Evolutionary conservation across 2,329 filamentous ascomycete species (phyloP), one percentile per base, ranked within the genome.

Genomic region (Calonectria hongkongensis): DNA sequence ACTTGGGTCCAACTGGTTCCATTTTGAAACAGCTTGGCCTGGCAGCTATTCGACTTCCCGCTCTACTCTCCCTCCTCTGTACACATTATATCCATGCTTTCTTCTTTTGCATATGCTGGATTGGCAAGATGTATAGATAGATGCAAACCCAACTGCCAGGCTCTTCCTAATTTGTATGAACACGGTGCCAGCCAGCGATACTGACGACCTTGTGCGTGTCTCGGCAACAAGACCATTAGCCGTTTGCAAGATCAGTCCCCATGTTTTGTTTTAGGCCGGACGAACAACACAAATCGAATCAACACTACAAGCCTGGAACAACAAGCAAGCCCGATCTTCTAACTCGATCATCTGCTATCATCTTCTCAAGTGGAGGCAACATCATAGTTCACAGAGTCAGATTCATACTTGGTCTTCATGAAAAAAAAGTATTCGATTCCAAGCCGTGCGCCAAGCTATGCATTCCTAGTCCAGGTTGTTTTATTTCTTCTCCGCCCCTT

Each of bases 391-490:
- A 25, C 12, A 16, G 36, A 41, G 13, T 25, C 21, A 58, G 54
- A 16, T 33, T 6, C n/a, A 5, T 7, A n/a, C 33, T 27, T 39
- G 33, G 13, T 21, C 5, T 27, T 18, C n/a, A 56, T 16, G 12
- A 36, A 36, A 9, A 36, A 36, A 60, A 71, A 74, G 56, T 73
- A 64, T 71, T 73, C 66, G 71, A 71, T 75, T 68, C 58, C 47
- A 72, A 71, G 71, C 43, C 70, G 65, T 74, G 54, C 78, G 77
- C 77, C 72, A 62, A 75, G 71, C 65, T 74, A 75, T 79, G 77
- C 72, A 73, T 70, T 64, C 66, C 66, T 71, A 45, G 12, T 63
- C 25, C 58, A 21, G 58, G 25, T n/a, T 45, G 51, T 68, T 64
- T 65, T 45, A 62, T 62, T 67, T 47, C 71, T 60, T 75, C 56